A percentile compares a stretch with the other conserved stretches of the same genome.
phyloP scores from a whole-genome alignment of 148 eudicot species.

The Amaranthus hypochondriacus region DNA sequence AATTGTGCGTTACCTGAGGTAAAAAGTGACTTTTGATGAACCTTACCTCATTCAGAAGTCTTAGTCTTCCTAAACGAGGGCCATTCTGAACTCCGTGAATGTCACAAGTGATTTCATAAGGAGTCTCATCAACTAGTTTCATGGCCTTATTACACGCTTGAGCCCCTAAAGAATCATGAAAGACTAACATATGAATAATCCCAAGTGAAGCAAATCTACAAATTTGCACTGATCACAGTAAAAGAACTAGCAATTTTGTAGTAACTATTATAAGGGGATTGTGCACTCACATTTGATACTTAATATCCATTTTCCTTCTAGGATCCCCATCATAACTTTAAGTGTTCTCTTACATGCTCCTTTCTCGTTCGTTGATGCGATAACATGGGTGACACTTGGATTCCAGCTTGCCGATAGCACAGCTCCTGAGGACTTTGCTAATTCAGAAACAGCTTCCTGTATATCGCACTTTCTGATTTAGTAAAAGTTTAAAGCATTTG shows the following conservation, averaged over 20 bases:
- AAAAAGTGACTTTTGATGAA: background rate
- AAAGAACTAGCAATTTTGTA: background rate
- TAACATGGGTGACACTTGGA: constrained; percentile 70
- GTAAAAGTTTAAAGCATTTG: background rate
- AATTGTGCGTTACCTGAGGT: background rate
- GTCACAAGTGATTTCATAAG: constrained; percentile 65
- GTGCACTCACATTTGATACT: constrained; percentile 52
- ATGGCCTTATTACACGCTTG: constrained; percentile 62
- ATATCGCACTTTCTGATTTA: constrained; percentile 19
- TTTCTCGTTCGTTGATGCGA: constrained; percentile 74
- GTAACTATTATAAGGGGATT: background rate
- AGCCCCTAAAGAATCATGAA: constrained; percentile 57
- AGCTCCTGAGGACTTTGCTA: constrained; percentile 60
- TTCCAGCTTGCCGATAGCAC: constrained; percentile 54
- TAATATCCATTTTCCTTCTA: constrained; percentile 94
- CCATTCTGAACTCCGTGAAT: constrained; percentile 75
- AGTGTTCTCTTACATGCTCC: constrained; percentile 88
- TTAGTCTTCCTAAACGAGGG: constrained; percentile 76
- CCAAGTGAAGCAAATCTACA: background rate
- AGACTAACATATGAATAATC: background rate
- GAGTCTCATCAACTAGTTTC: constrained; percentile 61
- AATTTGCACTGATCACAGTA: background rate
- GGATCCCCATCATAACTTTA: constrained; percentile 83
- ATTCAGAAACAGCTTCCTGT: constrained; percentile 67
- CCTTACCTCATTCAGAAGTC: constrained; percentile 63